Evolutionary conservation across 1,284 basidiomycete genomes (phyloP), one percentile per base, ranked within the genome.

Genomic region (Marasmius oreades): DNA sequence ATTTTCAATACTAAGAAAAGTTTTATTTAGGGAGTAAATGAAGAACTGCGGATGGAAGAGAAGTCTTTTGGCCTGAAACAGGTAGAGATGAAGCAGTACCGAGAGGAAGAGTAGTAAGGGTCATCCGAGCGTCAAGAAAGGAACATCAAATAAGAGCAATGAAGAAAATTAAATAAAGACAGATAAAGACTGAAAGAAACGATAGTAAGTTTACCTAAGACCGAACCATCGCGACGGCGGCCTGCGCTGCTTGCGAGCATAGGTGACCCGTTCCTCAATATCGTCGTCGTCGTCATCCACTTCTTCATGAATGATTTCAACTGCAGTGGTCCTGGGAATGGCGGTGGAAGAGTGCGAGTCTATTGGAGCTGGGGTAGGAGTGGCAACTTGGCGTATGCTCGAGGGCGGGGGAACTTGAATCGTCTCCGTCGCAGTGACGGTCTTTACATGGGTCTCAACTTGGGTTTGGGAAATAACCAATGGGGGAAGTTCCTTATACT

Each of bases 401-500:
- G 88, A 86, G 59, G 90, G 90, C 24, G 86, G 80, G 55, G 87
- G 88, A 60, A 87, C 79, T 54, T 81, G 82, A 64, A 86, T 78
- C 59, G 78, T 77, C 62, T 82, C 73, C 42, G 84, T 87, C 70
- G 85, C 80, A 53, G 86, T 78, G 63, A 89, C 74, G 53, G 81
- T 86, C 73, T 77, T 80, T 64, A 80, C 85, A 74, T 85, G 78
- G 58, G 81, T 81, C 72, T 85, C 84, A 63, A 84, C 85, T 67
- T 81, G 77, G 59, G 79, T 80, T 75, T 86, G 84, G 59, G 86
- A 84, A 61, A 84, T 65, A 63, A 87, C 66, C 58, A 86, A 70
- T 34, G 84, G 80, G 47, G 84, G 83, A 69, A 85, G 81, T 73
- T 86, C 83, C 74, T 82, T 69, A 65, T 75, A 75, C 67, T 77